Evolutionary conservation across 2,329 filamentous ascomycete species (phyloP), one percentile per base, ranked within the genome.

Genomic region (Grosmannia serpens): DNA sequence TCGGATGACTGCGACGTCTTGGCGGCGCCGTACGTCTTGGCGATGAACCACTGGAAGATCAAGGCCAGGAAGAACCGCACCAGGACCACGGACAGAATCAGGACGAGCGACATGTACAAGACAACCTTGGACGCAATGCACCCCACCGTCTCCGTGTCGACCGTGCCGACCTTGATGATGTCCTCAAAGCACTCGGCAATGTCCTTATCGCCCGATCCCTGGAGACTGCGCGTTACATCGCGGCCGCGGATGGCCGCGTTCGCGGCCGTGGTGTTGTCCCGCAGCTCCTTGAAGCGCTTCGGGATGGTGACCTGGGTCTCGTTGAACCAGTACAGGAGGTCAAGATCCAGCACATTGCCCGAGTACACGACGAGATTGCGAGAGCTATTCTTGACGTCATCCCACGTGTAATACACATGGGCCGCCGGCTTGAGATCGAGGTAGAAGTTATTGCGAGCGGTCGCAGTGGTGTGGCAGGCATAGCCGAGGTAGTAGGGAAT

Each of bases 81-180:
- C 20, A 82, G 69, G 6, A 99, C 95, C 56, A 99, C 90, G 5
- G 90, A 85, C 60, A 99, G 74, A 73, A 99, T 99, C 71, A 99
- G 89, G 57, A 87, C 84, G 63, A 99, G 77, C 4, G 92, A 95
- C 56, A 95, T 86, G 69, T 99, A 99, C 50, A 99, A 84, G 4
- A 99, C 94, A 29, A 99, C 91, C 74, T 96, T 88, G 63, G 92
- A 96, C 2, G 94, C 94, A 70, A 99, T 99, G 74, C 94, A 99
- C 20, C 94, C 94, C 54, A 99, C 88, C 8, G 89, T 95, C 66
- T 95, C 91, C 0, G 94, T 97, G 67, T 99, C 95, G 61, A 99
- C 87, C 15, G 88, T 91, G 60, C 94, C 94, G 56, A 99, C 94
- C 71, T 92, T 95, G 80, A 96, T 90, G 63, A 95, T 95, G 67